These are phyloP conservation scores for Penicillium manginii DNA, from an alignment of 495 filamentous ascomycete species.

Conservation along the genomic window DNA sequence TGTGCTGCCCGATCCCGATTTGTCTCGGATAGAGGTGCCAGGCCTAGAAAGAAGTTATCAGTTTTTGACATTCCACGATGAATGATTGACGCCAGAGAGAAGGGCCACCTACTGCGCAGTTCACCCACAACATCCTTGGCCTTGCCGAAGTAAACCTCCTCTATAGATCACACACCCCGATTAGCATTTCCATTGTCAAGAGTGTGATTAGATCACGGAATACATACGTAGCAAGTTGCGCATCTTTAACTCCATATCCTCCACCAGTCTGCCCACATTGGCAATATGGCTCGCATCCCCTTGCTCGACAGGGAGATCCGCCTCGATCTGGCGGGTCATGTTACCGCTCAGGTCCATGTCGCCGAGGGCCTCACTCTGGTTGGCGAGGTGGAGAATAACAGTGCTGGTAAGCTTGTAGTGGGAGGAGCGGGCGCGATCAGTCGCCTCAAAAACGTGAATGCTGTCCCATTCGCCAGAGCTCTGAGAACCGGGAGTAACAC, in stretches of 20 bases:
- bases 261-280: conserved; percentile 92
- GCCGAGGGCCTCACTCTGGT: conserved; percentile 71
- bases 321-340: conserved; percentile 95
- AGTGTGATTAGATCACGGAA: background rate
- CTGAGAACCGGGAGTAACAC: conserved; percentile 67
- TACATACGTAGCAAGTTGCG: conserved; percentile 83
- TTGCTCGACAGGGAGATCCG: conserved; percentile 81
- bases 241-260: conserved; percentile 99
- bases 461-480: conserved; percentile 92
- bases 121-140: conserved; percentile 99
- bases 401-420: conserved; percentile 98
- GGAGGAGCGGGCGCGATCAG: conserved; percentile 83
- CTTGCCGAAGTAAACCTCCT: conserved; percentile 99
- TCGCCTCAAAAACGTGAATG: conserved; percentile 97
- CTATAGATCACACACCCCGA: conserved; percentile 31
- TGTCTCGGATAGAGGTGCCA: conserved; percentile 80
- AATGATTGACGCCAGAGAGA: too few relatives aligned
- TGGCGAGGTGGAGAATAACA: conserved; percentile 87
- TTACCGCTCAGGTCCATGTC: conserved; percentile 94
- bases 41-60: conserved; percentile 47
- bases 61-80: too few relatives aligned
- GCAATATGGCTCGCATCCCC: conserved; percentile 89
- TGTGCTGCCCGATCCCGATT: conserved; percentile 86
- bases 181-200: conserved; percentile 12
- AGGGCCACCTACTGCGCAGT: conserved; percentile 71